Conservation (phyloP, 352 stramenopile genomes). For the Phytophthora tentaculata region DNA sequence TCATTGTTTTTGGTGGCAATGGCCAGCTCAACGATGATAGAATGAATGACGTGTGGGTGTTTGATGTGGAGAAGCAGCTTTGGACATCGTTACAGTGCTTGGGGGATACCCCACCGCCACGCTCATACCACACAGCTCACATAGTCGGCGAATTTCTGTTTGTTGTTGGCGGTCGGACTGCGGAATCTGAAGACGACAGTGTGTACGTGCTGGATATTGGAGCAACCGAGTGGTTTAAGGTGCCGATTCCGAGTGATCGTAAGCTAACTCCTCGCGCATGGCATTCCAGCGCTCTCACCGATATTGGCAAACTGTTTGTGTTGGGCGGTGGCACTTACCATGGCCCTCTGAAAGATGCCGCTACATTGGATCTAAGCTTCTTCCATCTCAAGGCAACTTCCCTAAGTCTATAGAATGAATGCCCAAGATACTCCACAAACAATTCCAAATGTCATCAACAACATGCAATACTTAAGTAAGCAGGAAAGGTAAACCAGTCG, state of each 20-base stretch:
- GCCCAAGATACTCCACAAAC: background rate
- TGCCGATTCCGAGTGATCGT: constrained; percentile 43
- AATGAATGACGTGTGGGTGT: constrained; percentile 76
- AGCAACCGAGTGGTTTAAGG: constrained; percentile 49
- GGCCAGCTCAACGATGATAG: constrained; percentile 71
- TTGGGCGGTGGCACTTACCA: constrained; percentile 67
- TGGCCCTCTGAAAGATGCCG: constrained; percentile 60
- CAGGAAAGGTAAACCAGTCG: too few relatives aligned
- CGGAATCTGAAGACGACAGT: constrained; percentile 44
- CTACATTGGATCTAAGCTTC: constrained; percentile 53
- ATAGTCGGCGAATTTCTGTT: constrained; percentile 56
- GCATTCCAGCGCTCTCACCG: constrained; percentile 65
- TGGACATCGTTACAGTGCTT: constrained; percentile 53
- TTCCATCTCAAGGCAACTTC: constrained; percentile 30
- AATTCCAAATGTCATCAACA: background rate
- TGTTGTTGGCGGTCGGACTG: constrained; percentile 66
- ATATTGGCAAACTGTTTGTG: constrained; percentile 48
- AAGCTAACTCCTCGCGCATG: constrained; percentile 57
- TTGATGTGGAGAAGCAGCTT: constrained; percentile 36
- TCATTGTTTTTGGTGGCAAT: constrained; percentile 77
- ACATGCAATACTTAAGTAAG: too few relatives aligned
- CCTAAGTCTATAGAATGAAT: background rate
- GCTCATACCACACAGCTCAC: constrained; percentile 77
- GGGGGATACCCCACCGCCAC: constrained; percentile 50
- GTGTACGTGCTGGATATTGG: constrained; percentile 68